phyloP scores from a whole-genome alignment of 1,139 yeast genomes.

The Yamadazyma spencermartinsiae region DNA sequence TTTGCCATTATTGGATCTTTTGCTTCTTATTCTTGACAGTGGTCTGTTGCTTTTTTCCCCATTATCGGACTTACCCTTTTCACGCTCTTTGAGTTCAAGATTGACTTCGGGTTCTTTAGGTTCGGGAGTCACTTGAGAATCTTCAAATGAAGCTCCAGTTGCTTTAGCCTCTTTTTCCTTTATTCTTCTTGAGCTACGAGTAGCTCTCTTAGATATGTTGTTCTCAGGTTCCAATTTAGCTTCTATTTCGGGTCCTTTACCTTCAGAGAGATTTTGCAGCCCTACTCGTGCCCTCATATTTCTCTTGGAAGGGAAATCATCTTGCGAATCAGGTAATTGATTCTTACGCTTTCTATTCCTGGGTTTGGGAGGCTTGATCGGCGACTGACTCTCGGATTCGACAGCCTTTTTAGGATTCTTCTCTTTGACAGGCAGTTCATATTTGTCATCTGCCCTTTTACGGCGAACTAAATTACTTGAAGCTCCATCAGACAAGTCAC shows the following conservation, averaged over 20 bases:
- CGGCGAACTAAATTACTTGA: background rate
- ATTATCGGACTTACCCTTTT: too few species aligned
- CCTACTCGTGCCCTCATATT: slow-evolving; percentile 10
- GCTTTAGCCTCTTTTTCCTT: background rate
- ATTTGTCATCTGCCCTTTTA: background rate
- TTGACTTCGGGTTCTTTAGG: background rate
- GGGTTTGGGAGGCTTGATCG: background rate
- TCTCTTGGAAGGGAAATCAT: background rate
- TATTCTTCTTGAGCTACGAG: background rate
- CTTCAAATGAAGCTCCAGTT: too few species aligned
- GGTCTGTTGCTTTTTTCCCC: too few species aligned
- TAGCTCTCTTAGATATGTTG: background rate
- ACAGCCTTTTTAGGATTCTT: background rate
- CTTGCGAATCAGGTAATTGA: slow-evolving; percentile 1
- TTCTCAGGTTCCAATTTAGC: too few species aligned
- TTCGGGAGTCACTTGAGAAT: background rate
- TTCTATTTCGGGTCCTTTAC: background rate
- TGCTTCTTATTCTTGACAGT: too few species aligned
- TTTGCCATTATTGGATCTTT: too few species aligned
- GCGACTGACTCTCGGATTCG: background rate
- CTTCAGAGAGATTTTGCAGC: slow-evolving; percentile 18
- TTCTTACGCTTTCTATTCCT: slow-evolving; percentile 1
- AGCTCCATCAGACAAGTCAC: background rate
- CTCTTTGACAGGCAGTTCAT: background rate
- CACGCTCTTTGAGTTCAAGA: too few species aligned